These are phyloP conservation scores for Brassica cretica DNA, from an alignment of 345 rosid species.

Conservation along the genomic window DNA sequence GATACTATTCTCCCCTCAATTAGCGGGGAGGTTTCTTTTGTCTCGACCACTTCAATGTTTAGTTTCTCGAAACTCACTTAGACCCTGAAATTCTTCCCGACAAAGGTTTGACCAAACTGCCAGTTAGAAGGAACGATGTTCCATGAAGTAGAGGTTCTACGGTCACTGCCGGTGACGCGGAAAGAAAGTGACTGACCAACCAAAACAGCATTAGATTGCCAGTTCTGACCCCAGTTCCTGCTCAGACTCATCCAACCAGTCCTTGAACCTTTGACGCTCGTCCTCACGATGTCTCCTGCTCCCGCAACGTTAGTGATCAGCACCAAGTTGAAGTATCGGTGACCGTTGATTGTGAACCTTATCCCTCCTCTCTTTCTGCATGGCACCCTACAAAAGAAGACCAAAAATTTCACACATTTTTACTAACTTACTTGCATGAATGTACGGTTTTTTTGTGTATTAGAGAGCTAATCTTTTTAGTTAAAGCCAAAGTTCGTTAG, in stretches of 20 bases:
- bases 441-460: background rate
- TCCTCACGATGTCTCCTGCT: conserved; percentile 60
- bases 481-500: background rate
- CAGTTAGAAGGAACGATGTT: conserved; percentile 66
- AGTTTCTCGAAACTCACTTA: conserved; percentile 28
- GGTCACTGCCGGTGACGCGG: conserved; percentile 78
- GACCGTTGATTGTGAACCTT: conserved; percentile 62
- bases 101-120: conserved; percentile 83
- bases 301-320: conserved; percentile 65
- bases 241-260: conserved; percentile 61
- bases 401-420: conserved; percentile 22
- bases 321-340: conserved; percentile 62
- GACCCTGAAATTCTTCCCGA: conserved; percentile 77
- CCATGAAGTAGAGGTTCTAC: conserved; percentile 77
- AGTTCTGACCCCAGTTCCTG: conserved; percentile 75
- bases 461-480: background rate
- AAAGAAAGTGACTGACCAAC: conserved; percentile 74
- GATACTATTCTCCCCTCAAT: conserved; percentile 31
- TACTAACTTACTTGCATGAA: background rate
- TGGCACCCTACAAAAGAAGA: conserved; percentile 33
- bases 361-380: conserved; percentile 66
- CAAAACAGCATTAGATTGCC: conserved; percentile 60
- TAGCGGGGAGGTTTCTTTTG: conserved; percentile 38
- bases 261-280: conserved; percentile 51
- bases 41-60: conserved; percentile 10